A percentile compares a stretch with the other conserved stretches of the same genome.
phyloP scores from a whole-genome alignment of 2,329 filamentous ascomycete genomes.

The Cercospora brassicicola region DNA sequence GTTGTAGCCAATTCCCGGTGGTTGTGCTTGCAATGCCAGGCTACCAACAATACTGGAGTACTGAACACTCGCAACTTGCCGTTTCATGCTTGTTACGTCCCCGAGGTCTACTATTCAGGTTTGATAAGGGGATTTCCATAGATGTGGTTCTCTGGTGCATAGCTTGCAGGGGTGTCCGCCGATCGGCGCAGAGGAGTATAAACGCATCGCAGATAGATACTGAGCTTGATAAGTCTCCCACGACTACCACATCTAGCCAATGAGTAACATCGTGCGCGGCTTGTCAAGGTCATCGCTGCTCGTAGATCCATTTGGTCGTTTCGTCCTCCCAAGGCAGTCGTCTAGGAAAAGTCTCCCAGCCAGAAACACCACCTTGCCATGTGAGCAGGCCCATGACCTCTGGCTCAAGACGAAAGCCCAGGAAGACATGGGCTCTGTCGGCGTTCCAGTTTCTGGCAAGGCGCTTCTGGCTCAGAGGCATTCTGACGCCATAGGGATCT shows the following conservation, averaged over 20 bases:
- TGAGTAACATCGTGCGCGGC: not conserved
- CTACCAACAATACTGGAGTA: not conserved
- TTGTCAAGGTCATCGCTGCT: not conserved
- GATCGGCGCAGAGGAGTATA: not conserved
- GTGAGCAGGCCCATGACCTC: constrained; percentile 28
- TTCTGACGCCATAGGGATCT: constrained; percentile 44
- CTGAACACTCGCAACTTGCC: not conserved
- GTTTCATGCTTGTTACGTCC: not conserved
- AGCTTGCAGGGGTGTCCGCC: not conserved
- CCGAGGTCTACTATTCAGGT: not conserved
- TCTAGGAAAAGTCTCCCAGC: constrained; percentile 30
- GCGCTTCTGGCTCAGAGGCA: constrained; percentile 43
- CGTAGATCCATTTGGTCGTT: constrained; percentile 17
- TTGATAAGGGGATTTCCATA: not conserved
- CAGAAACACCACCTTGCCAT: constrained; percentile 35
- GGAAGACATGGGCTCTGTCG: constrained; percentile 23
- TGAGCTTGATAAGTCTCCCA: not conserved
- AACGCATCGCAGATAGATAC: not conserved
- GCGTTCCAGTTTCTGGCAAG: constrained; percentile 43
- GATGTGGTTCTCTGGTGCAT: not conserved
- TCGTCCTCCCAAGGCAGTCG: constrained; percentile 34
- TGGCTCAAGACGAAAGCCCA: constrained; percentile 28
- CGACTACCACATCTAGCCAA: not conserved
- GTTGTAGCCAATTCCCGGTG: not conserved
- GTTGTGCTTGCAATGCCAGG: not conserved